Evolutionary conservation across 2,329 filamentous ascomycete genomes (phyloP), one percentile per base, ranked within the genome.

Genomic region (Alternaria hordeiaustralica): DNA sequence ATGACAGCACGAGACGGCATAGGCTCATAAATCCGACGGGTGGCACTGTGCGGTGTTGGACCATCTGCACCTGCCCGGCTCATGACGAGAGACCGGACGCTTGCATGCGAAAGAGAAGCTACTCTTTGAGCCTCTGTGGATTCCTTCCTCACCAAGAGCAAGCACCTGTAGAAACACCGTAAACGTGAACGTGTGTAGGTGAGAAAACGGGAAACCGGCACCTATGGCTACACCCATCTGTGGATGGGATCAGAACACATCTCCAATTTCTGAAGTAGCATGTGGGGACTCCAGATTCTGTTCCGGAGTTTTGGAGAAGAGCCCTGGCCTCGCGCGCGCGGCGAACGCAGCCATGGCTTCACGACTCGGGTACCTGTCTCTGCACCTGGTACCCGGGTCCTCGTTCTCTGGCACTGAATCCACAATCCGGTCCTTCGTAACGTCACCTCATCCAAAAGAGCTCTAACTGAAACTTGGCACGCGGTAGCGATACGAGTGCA

Each of bases 401-500:
- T 46, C 12, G 30, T n/a, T 11, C n/a, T 26, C 25, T n/a, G 51
- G 28, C 55, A 20, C 18, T 21, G 23, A 21, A 41, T 63, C 49
- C 57, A 64, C 49, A 12, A 55, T 36, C 50, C 44, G 36, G 55
- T 30, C 21, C 30, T 50, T 36, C 55, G 47, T 45, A 44, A 51
- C 26, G 25, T 43, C 46, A 21, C 20, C 44, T 55, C 45, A 25
- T 26, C 56, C n/a, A 41, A 46, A 25, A 47, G 23, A 51, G 23
- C 15, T 18, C n/a, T 46, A 36, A 4, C 25, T 50, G n/a, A 49
- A 41, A 8, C 57, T 61, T 54, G 56, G 33, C 36, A 33, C 23
- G 25, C 43, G 30, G 20, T 21, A 59, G 20, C 58, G 46, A 55
- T 58, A 28, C 25, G 46, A 63, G 66, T 67, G 46, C 50, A 25